Evolutionary conservation across 441 rosid species (phyloP).

Genomic region (Breynia disticha): DNA sequence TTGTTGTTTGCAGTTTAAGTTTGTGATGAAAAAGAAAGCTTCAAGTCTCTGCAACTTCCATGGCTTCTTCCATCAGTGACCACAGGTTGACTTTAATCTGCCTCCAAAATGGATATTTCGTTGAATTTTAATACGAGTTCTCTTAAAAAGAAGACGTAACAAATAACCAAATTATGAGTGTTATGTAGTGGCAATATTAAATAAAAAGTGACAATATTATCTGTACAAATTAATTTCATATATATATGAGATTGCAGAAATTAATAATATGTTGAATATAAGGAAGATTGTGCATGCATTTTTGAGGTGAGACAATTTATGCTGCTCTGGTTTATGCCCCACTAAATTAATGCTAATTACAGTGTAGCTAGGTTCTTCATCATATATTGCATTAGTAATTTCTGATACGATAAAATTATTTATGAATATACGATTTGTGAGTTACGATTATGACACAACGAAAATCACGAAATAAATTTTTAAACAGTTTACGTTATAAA

Average conservation of each 20-base stretch:
- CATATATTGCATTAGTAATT: no score
- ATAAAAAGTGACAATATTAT: neutral
- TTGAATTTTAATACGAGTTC: conserved; percentile 15
- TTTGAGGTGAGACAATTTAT: conserved; percentile 6
- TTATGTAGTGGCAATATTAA: neutral
- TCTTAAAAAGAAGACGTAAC: neutral
- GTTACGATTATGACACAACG: no score
- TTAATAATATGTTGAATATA: neutral
- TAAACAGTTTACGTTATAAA: no score
- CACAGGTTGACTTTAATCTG: conserved; percentile 19
- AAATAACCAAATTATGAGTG: no score
- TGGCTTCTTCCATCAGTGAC: conserved; percentile 12
- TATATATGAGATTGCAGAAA: neutral
- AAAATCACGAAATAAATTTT: no score
- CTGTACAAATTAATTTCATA: neutral
- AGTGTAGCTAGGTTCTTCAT: neutral
- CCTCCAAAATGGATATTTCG: neutral
- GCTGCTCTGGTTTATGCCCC: neutral
- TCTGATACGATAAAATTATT: no score
- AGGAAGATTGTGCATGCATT: conserved; percentile 14
- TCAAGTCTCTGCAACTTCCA: conserved; percentile 22
- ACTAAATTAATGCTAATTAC: neutral
- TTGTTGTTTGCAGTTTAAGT: neutral
- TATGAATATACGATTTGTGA: no score
- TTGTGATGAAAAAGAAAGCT: conserved; percentile 10